Conservation (phyloP, 176 grass and related monocot genomes). For the Oryza brachyantha region DNA sequence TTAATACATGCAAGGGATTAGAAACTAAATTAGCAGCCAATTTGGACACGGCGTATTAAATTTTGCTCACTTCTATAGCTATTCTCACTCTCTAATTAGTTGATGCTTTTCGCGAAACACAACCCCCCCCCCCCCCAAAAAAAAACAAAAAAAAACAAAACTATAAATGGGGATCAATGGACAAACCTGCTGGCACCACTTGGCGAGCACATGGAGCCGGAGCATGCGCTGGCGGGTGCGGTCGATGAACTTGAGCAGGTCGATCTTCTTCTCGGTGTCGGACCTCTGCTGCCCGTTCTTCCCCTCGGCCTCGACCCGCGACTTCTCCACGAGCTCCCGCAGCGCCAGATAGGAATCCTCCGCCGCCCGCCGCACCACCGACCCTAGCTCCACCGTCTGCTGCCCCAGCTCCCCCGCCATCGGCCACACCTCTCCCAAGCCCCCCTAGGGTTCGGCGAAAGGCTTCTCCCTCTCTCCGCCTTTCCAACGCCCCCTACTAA, state of each 20-base stretch:
- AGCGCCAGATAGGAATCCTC: conserved; percentile 94
- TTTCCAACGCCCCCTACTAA: not conserved
- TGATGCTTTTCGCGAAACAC: not conserved
- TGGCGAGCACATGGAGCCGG: conserved; percentile 94
- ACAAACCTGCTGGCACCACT: conserved; percentile 97
- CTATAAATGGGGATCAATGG: too few species aligned
- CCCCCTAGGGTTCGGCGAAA: not conserved
- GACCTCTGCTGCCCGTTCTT: conserved; percentile 64
- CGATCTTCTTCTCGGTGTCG: conserved; percentile 96
- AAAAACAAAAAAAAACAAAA: too few species aligned
- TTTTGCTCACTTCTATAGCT: not conserved
- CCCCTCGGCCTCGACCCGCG: conserved; percentile 56
- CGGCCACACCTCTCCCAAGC: not conserved
- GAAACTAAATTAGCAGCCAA: not conserved
- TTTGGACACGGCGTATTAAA: not conserved
- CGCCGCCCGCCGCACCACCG: conserved; percentile 71
- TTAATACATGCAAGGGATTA: not conserved
- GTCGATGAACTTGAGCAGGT: conserved; percentile 95
- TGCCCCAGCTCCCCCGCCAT: conserved; percentile 79
- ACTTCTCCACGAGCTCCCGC: conserved; percentile 88
- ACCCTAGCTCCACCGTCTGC: conserved; percentile 86
- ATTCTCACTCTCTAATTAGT: not conserved
- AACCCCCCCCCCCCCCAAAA: too few species aligned
- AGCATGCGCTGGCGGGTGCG: conserved; percentile 97
- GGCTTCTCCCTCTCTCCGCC: not conserved